Evolutionary conservation across 345 rosid species (phyloP), one percentile per base, ranked within the genome.

Genomic region (Eucalyptus curtisii): DNA sequence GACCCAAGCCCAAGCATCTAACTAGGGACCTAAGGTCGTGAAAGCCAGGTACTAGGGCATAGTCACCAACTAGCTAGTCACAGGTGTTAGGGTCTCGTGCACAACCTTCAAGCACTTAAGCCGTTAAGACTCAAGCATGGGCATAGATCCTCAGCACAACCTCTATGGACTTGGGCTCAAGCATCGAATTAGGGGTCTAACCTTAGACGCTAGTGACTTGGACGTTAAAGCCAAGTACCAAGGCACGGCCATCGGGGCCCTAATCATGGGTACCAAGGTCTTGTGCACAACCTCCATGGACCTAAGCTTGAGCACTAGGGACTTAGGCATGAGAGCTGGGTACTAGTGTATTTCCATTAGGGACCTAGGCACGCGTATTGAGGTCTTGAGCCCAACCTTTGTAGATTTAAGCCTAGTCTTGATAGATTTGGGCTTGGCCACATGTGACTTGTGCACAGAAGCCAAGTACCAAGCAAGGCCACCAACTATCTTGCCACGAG

Each of bases 241-340:
- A 37, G 44, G 12, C 22, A 68, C 10, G 1, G 7, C 7, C 81
- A 19, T 2, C 0, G 0, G 4, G 1, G 16, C 6, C 33, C 3
- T 5, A 0, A n/a, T 61, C 68, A 61, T 30, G 31, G 4, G 33
- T 61, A 30, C 7, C 12, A 5, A 3, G 25, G 25, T 68, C 42
- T 31, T 19, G 17, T 31, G 80, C 11, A 16, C 12, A 33, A 4
- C 80, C 33, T 68, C 12, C 4, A 33, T 15, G 76, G 20, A n/a
- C 76, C 3, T 4, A 15, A 7, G 22, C 20, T 8, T 4, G 10
- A 14, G 37, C 37, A 13, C 12, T 64, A 13, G 10, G 71, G 17
- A 30, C 31, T 61, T 61, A 15, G 68, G 33, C 31, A 12, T 14
- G 9, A 61, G 4, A 27, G 2, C 7, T 61, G 1, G 68, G 68